phyloP scores from a whole-genome alignment of 2,329 filamentous ascomycete genomes.

The Pseudopyricularia javanii region DNA sequence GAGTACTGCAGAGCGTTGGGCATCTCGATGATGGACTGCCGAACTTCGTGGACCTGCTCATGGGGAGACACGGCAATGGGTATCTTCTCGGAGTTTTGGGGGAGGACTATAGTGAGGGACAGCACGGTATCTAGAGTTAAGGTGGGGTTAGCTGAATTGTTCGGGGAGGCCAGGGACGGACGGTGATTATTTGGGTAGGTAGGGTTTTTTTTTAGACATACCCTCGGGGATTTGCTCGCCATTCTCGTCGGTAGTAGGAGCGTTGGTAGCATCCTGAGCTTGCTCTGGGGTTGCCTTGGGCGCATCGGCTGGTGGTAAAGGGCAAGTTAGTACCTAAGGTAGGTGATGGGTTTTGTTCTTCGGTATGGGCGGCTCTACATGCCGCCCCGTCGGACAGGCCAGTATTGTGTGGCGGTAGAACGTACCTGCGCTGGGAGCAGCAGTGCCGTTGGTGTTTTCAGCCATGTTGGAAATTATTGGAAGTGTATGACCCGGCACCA shows the following conservation, averaged over 20 bases:
- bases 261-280: slow-evolving; percentile 5
- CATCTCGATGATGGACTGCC: slow-evolving; percentile 89
- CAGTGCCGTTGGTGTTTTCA: slow-evolving; percentile 1
- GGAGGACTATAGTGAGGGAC: slow-evolving; percentile 65
- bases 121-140: slow-evolving; percentile 33
- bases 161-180: neutral
- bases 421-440: neutral
- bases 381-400: neutral
- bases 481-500: neutral
- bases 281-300: slow-evolving; percentile 7
- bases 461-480: slow-evolving; percentile 1
- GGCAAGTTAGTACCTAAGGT: neutral
- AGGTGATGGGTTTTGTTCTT: too few species aligned
- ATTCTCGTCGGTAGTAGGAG: slow-evolving; percentile 8
- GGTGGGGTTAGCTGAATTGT: neutral
- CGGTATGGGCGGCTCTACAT: neutral
- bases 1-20: slow-evolving; percentile 93
- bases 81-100: slow-evolving; percentile 66
- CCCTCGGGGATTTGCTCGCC: slow-evolving; percentile 19
- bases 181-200: too few species aligned
- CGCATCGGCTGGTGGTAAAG: slow-evolving; percentile 1
- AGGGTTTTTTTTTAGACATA: slow-evolving; percentile 7
- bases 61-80: slow-evolving; percentile 84
- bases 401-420: neutral
- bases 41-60: slow-evolving; percentile 95